A percentile compares a stretch with the other conserved stretches of the same genome.
phyloP scores from a whole-genome alignment of 2,329 filamentous ascomycete species.

The Xylariaceae sp. region DNA sequence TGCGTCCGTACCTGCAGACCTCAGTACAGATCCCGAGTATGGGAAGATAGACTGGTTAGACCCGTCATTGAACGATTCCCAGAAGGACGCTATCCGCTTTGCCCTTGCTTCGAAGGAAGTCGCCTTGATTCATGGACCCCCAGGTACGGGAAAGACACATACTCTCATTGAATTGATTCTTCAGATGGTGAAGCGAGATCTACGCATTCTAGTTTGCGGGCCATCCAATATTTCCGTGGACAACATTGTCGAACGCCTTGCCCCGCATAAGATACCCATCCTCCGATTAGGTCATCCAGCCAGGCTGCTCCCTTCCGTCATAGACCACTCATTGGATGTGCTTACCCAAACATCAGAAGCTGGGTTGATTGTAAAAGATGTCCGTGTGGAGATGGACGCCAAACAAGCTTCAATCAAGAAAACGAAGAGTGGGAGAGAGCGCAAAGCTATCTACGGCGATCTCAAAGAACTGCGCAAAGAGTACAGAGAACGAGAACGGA shows the following conservation, averaged over 20 bases:
- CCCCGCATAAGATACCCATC: constrained; percentile 79
- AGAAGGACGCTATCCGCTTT: constrained; percentile 71
- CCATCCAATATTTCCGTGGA: constrained; percentile 97
- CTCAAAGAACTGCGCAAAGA: constrained; percentile 83
- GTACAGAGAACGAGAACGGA: constrained; percentile 77
- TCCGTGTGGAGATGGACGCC: constrained; percentile 86
- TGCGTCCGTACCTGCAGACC: constrained; percentile 42
- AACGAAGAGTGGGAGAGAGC: constrained; percentile 74
- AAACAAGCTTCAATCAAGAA: constrained; percentile 88
- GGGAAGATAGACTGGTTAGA: constrained; percentile 57
- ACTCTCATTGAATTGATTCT: constrained; percentile 92
- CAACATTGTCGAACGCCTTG: constrained; percentile 91
- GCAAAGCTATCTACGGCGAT: constrained; percentile 77
- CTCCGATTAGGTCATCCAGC: constrained; percentile 91
- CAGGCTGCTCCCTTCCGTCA: constrained; percentile 78
- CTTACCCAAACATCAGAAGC: constrained; percentile 88
- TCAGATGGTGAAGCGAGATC: constrained; percentile 72
- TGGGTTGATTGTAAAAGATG: constrained; percentile 82
- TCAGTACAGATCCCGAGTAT: constrained; percentile 38
- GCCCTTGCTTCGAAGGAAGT: constrained; percentile 78
- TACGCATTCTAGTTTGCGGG: constrained; percentile 85
- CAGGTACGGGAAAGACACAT: constrained; percentile 95
- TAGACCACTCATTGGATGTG: constrained; percentile 87
- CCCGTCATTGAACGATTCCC: constrained; percentile 58
- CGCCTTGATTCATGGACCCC: constrained; percentile 88